These are phyloP conservation scores for Kwoniella shivajii DNA, from an alignment of 1,284 basidiomycete species.

Conservation along the genomic window DNA sequence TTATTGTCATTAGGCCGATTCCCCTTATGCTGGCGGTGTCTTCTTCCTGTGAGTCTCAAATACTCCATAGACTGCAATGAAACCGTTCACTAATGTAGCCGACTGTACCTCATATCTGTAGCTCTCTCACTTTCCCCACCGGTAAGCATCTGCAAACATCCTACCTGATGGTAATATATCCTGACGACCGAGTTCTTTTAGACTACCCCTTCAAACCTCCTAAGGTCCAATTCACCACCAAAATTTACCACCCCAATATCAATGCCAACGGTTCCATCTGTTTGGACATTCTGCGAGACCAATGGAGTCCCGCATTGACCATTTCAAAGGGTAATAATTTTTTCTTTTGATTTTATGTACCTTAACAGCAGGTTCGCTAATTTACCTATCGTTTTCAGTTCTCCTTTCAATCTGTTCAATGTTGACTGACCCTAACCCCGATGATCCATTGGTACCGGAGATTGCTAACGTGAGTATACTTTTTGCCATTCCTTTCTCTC, in stretches of 20 bases:
- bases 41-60: constrained; percentile 73
- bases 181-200: constrained; percentile 51
- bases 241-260: constrained; percentile 64
- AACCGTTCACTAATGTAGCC: background rate
- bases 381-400: constrained; percentile 59
- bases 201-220: constrained; percentile 99
- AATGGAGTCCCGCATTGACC: constrained; percentile 97
- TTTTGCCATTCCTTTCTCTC: background rate
- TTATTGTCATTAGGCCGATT: constrained; percentile 69
- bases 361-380: background rate
- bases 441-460: constrained; percentile 73
- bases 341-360: background rate
- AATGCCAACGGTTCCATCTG: constrained; percentile 89
- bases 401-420: constrained; percentile 94
- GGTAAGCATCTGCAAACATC: constrained; percentile 19
- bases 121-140: constrained; percentile 56
- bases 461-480: constrained; percentile 57
- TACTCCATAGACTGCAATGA: background rate
- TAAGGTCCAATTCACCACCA: constrained; percentile 98
- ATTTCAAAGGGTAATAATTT: constrained; percentile 85
- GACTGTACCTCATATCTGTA: constrained; percentile 8
- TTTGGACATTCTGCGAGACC: constrained; percentile 94
- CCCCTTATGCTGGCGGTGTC: constrained; percentile 92
- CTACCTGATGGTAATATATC: background rate
- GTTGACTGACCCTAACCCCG: constrained; percentile 95